A percentile compares a stretch with the other conserved stretches of the same genome.
Evolutionary conservation across 1,284 basidiomycete species (phyloP).

Genomic region (Hemileccinum hortonii): DNA sequence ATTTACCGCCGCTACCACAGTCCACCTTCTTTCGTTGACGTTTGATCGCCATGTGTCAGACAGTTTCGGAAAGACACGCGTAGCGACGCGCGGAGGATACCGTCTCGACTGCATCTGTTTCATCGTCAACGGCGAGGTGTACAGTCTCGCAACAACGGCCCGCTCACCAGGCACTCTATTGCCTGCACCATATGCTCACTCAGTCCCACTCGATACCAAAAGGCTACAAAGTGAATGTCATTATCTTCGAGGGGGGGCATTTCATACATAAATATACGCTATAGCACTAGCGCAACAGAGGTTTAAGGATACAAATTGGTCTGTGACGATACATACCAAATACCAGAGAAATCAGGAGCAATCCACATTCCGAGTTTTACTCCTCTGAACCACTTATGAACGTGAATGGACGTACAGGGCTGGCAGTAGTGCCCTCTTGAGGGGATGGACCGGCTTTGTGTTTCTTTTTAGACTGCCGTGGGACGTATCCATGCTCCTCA

Average conservation of each 20-base stretch:
- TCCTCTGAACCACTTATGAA: constrained; percentile 29
- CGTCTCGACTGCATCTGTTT: constrained; percentile 23
- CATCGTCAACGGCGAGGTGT: constrained; percentile 21
- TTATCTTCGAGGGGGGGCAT: constrained; percentile 9
- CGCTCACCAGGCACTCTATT: too few relatives aligned
- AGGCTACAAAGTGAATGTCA: constrained; percentile 20
- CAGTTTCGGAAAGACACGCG: constrained; percentile 17
- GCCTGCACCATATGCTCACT: too few relatives aligned
- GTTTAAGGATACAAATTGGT: constrained; percentile 31
- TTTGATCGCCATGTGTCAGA: constrained; percentile 31
- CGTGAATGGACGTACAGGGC: constrained; percentile 38
- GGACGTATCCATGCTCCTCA: constrained; percentile 51
- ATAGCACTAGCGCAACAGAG: constrained; percentile 6
- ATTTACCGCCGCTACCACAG: constrained; percentile 13
- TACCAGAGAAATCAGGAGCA: constrained; percentile 5
- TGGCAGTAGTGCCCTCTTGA: constrained; percentile 23
- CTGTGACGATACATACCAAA: constrained; percentile 27
- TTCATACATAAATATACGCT: constrained; percentile 23
- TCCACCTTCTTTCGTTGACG: constrained; percentile 21
- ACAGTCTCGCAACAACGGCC: constrained; percentile 17
- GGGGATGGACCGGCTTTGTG: constrained; percentile 31
- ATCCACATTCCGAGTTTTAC: constrained; percentile 17
- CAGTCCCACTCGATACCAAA: neutral
- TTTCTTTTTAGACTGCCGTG: constrained; percentile 47
- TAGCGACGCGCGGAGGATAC: constrained; percentile 23